Conservation (phyloP, 164 flowering plant species). For the Kalanchoe fedtschenkoi region DNA sequence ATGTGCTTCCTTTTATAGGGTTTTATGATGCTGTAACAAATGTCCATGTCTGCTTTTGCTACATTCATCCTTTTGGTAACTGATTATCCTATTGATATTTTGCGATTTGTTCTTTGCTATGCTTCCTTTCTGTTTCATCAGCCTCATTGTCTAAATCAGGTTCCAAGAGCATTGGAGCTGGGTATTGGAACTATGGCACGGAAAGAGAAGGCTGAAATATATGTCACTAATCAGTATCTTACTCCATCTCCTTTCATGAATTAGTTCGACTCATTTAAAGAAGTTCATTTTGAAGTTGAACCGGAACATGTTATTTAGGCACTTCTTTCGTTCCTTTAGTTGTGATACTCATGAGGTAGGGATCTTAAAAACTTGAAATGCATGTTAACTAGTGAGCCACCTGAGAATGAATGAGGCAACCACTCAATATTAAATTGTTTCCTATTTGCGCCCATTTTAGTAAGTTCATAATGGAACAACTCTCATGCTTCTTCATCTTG, state of each 20-base stretch:
- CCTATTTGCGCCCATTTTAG: neutral
- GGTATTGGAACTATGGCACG: constrained; percentile 90
- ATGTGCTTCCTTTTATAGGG: too few species aligned
- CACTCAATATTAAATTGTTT: neutral
- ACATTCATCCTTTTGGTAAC: neutral
- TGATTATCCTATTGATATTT: neutral
- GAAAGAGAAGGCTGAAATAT: constrained; percentile 77
- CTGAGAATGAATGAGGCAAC: neutral
- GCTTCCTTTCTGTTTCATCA: neutral
- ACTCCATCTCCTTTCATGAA: constrained; percentile 57
- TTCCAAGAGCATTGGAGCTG: constrained; percentile 96
- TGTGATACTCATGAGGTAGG: neutral
- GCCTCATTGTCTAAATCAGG: constrained; percentile 39
- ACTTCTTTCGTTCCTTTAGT: neutral
- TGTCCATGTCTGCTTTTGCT: neutral
- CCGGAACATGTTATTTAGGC: constrained; percentile 91
- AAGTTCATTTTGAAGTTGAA: constrained; percentile 89
- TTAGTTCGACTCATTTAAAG: constrained; percentile 37
- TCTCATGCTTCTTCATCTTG: neutral
- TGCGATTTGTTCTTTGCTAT: neutral
- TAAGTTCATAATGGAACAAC: neutral
- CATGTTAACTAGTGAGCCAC: neutral
- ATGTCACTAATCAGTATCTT: constrained; percentile 57
- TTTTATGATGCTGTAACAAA: neutral
- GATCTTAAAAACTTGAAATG: neutral